These are phyloP conservation scores for Trametes cubensis DNA, from an alignment of 768 basidiomycete species.

Conservation along the genomic window DNA sequence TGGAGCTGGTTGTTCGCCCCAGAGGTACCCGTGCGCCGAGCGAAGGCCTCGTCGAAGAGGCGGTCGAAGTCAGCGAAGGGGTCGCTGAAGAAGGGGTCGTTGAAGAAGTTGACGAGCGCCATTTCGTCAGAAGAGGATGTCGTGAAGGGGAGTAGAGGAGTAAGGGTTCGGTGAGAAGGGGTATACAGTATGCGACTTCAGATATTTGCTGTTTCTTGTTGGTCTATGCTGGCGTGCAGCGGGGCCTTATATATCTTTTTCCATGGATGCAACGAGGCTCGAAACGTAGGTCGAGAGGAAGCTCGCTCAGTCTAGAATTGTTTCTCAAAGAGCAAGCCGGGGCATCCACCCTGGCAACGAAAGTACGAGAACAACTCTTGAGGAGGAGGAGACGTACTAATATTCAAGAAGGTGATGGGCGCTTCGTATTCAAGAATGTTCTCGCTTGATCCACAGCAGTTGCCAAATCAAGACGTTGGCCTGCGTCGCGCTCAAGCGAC, in stretches of 20 bases:
- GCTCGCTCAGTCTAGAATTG: not conserved
- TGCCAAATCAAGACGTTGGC: no score
- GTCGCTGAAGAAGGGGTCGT: conserved; percentile 42
- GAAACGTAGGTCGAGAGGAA: not conserved
- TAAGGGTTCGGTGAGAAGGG: not conserved
- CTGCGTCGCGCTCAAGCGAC: no score
- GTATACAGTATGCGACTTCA: conserved; percentile 7
- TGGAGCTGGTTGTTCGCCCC: conserved; percentile 17
- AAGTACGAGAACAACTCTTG: not conserved
- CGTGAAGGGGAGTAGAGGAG: not conserved
- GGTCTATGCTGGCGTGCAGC: not conserved
- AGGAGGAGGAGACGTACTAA: no score
- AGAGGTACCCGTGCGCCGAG: conserved; percentile 22
- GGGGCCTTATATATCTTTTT: not conserved
- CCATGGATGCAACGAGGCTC: not conserved
- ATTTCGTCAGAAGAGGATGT: conserved; percentile 21
- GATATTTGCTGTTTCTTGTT: conserved; percentile 5
- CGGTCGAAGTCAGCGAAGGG: conserved; percentile 43
- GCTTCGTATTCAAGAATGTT: no score
- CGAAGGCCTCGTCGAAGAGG: conserved; percentile 46
- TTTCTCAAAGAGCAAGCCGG: not conserved
- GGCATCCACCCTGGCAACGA: not conserved
- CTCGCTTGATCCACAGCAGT: no score
- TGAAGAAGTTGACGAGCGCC: conserved; percentile 41
- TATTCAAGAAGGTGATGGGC: not conserved